Evolutionary conservation across 208 protist genomes (phyloP), one percentile per base, ranked within the genome.

Genomic region (Trypanosoma conorhini): DNA sequence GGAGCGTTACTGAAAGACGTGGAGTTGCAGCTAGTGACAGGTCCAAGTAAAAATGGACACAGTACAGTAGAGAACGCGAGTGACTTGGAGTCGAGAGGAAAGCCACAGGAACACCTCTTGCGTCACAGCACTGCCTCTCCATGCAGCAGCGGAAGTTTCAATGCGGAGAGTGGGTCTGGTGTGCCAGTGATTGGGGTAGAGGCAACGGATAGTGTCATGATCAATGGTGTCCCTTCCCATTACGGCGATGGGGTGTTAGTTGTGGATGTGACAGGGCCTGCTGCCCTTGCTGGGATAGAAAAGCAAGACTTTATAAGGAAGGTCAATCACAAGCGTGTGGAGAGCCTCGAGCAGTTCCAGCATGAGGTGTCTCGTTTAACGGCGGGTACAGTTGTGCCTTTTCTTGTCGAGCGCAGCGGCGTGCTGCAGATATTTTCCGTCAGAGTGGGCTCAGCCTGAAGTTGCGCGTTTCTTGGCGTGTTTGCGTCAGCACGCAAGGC

Each of bases 161-260:
- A 5, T 31, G 30, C 48, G 26, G 22, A 54, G 13, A 60, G n/a
- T 28, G 24, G 24, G 0, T n/a, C 62, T 58, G 75, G 72, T 35
- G 22, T 60, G 0, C 73, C 82, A 22, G 75, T 88, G 42, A 46
- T 93, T 31, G 87, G 87, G 8, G 64, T 93, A 17, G 85, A 93
- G 33, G 85, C 85, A 63, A 84, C 81, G 4, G 80, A 88, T 63
- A 80, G 74, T 17, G 68, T 88, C 46, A 40, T 86, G 9, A 62
- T 86, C 28, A 84, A 88, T 42, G 87, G 84, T 44, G 74, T 88
- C n/a, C 61, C 70, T 15, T 86, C 85, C 13, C 74, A 65, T 44
- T 91, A 85, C 74, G 73, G 82, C 4, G 58, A 52, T 60, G 88
- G 83, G 0, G 88, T 94, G 54, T 62, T 94, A 5, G 86, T 94